Base-by-base conservation (phyloP, 2,329 filamentous ascomycete species). In the Cryphonectria parasitica region DNA sequence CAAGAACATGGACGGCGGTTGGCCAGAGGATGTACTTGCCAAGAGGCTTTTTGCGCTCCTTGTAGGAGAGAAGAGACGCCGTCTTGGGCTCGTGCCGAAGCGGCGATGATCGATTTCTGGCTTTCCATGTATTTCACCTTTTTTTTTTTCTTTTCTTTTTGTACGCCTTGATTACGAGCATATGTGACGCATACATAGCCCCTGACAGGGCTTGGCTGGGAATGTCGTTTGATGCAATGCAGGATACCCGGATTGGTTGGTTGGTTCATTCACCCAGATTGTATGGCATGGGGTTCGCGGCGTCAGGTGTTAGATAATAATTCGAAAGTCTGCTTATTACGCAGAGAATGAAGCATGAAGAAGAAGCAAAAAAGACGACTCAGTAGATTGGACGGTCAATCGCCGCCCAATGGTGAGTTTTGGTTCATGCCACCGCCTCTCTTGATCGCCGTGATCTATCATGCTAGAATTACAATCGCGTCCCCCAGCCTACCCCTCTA, bases 1-100 rank as follows among this genome's bases (percentile, higher is more conserved):
- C 74, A 79, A 78, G 69, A 75, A 76, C 17, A 80, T 84, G 70
- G 81, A 87, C 2, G 83, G 83, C 25, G 82, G 79, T 13, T 89
- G 87, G 86, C 82, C 84, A 31, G 86, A 85, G 74, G 79, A 74
- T 10, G 78, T 77, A 15, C 77, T 90, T 8, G 83, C 83, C 13
- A 88, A 85, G 79, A 78, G 87, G 61, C 76, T 90, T 31, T 89
- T 88, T 76, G 82, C 83, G 56, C 78, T 89, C 34, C 78, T 89
- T 2, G 77, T 87, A 0, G 86, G 85, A 1, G 87, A 88, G 77
- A 78, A 83, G 77, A 80, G 80, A 71, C 76, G 82, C 54, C 71
- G 76, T 72, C 69, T 62, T 39, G 77, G 75, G n/a, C 28, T 71
- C 66, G 74, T 75, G 52, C 71, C 70, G 17, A 60, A 31, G 69